Evolutionary conservation across 495 filamentous ascomycete genomes (phyloP).

Genomic region (Neurospora sp.): DNA sequence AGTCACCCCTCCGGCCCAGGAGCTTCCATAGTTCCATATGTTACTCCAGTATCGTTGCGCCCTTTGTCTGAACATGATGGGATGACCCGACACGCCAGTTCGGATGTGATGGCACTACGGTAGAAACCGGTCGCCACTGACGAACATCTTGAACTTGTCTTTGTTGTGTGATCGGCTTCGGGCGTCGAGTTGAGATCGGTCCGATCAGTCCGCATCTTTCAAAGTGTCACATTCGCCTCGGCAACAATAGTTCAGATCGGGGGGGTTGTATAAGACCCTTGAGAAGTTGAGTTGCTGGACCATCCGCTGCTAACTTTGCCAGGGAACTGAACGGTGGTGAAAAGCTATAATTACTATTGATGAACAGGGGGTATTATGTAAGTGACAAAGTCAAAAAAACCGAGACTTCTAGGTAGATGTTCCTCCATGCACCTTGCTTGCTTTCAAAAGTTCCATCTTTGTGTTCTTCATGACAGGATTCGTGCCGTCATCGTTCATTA

Average conservation of each 20-base stretch:
- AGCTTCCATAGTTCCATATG: not conserved
- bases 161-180: not conserved
- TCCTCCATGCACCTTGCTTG: not conserved
- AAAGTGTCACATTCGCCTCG: not conserved
- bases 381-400: not conserved
- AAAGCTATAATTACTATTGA: not conserved
- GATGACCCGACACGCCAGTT: not conserved
- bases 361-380: not conserved
- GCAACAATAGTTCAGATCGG: not conserved
- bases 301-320: not conserved
- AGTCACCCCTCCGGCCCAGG: not conserved
- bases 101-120: not conserved
- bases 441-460: not conserved
- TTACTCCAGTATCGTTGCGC: not conserved
- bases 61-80: not conserved
- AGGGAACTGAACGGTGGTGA: not conserved
- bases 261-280: not conserved
- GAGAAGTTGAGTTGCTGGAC: not conserved
- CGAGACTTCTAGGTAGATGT: not conserved
- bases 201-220: not conserved
- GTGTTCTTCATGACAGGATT: not conserved
- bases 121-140: not conserved
- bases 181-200: not conserved
- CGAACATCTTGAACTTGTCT: not conserved
- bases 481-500: not conserved